phyloP scores from a whole-genome alignment of 2,329 filamentous ascomycete genomes.

The Domatiomyces catenatus region DNA sequence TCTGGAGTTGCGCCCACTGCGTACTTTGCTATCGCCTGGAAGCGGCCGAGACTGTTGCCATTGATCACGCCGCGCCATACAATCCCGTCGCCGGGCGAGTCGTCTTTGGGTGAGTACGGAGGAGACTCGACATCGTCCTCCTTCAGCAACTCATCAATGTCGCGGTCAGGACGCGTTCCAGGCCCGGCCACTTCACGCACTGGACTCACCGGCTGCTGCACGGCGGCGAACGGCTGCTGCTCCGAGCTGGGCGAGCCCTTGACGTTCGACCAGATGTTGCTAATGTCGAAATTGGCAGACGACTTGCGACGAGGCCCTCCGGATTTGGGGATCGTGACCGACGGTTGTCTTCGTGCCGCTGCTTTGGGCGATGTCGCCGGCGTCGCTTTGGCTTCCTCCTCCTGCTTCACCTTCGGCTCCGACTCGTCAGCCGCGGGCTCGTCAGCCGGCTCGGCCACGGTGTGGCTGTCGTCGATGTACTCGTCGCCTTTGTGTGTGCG shows the following conservation, averaged over 20 bases:
- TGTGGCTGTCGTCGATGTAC: conserved; percentile 59
- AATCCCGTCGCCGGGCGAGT: conserved; percentile 51
- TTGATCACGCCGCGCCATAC: conserved; percentile 63
- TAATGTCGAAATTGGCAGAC: conserved; percentile 61
- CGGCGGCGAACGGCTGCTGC: conserved; percentile 19
- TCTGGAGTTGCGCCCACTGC: conserved; percentile 59
- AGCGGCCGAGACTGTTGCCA: conserved; percentile 65
- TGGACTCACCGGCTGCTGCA: conserved; percentile 32
- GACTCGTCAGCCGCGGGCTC: conserved; percentile 27
- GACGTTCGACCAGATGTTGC: conserved; percentile 70
- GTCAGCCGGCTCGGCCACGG: conserved; percentile 30
- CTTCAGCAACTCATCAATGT: conserved; percentile 76
- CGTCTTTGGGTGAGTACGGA: conserved; percentile 68
- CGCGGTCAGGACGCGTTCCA: conserved; percentile 54
- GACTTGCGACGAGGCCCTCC: conserved; percentile 32
- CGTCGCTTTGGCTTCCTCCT: conserved; percentile 21
- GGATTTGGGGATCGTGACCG: conserved; percentile 27
- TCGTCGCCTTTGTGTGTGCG: conserved; percentile 94
- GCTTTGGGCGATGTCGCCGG: conserved; percentile 9
- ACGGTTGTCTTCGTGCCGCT: conserved; percentile 5
- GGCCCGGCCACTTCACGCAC: conserved; percentile 26
- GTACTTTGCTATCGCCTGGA: conserved; percentile 63
- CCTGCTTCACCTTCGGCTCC: conserved; percentile 19
- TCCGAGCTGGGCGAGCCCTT: conserved; percentile 26
- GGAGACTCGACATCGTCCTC: conserved; percentile 69